A percentile compares a stretch with the other conserved stretches of the same genome.
Evolutionary conservation across 2,329 filamentous ascomycete genomes (phyloP).

Genomic region (Aspergillus thermomutatus): DNA sequence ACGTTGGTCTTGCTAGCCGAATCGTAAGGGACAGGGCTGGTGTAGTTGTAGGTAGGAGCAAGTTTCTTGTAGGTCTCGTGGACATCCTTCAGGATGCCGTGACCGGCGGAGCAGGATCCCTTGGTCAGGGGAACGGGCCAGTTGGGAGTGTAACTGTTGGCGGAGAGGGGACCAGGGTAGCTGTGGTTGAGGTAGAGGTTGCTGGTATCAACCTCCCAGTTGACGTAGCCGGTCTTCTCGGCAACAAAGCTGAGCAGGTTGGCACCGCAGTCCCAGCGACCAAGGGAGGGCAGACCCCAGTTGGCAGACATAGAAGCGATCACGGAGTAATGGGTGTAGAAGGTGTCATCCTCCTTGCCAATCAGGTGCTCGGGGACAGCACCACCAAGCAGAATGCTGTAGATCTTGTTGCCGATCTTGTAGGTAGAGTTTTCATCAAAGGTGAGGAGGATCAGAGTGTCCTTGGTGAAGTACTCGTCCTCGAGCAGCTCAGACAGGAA

Average conservation of each 20-base stretch:
- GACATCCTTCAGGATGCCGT: constrained; percentile 32
- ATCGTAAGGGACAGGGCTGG: constrained; percentile 29
- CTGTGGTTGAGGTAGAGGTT: constrained; percentile 53
- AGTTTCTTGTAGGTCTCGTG: constrained; percentile 27
- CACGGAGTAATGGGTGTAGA: constrained; percentile 72
- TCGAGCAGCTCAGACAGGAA: constrained; percentile 69
- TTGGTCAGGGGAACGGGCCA: constrained; percentile 34
- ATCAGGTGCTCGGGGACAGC: constrained; percentile 61
- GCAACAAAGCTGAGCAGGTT: constrained; percentile 65
- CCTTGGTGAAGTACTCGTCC: constrained; percentile 69
- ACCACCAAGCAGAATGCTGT: constrained; percentile 71
- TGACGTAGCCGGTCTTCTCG: constrained; percentile 56
- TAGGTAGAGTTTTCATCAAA: constrained; percentile 80
- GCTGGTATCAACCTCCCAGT: constrained; percentile 39
- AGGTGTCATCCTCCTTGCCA: constrained; percentile 66
- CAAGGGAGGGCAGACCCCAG: constrained; percentile 66
- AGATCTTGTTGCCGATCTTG: constrained; percentile 63
- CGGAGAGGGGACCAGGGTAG: constrained; percentile 47
- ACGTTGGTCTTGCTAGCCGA: constrained; percentile 15
- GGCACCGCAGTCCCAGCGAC: constrained; percentile 69
- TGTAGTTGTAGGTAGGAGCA: constrained; percentile 32
- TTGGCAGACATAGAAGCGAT: constrained; percentile 67
- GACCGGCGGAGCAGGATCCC: constrained; percentile 32
- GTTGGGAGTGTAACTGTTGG: constrained; percentile 20
- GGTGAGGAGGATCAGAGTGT: constrained; percentile 75